phyloP scores from a whole-genome alignment of 2,329 filamentous ascomycete genomes.

The Alternaria hordeiaustralica region DNA sequence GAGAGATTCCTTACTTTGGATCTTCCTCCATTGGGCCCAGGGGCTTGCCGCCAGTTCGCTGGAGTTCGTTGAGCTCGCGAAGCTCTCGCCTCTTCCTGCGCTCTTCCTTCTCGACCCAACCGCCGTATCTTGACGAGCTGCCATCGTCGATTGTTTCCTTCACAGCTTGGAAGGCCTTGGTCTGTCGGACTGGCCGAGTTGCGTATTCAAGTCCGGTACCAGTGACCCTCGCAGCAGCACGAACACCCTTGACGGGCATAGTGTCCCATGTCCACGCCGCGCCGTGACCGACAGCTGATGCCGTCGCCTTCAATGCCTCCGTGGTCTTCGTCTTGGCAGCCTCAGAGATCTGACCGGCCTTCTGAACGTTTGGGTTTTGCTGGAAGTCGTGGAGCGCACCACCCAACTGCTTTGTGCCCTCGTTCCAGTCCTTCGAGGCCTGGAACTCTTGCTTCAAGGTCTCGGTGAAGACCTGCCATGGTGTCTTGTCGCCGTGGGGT shows the following conservation, averaged over 20 bases:
- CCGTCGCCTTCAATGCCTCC: conserved; percentile 83
- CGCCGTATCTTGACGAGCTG: conserved; percentile 92
- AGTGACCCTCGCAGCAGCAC: conserved; percentile 84
- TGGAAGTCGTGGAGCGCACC: conserved; percentile 88
- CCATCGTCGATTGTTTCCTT: conserved; percentile 97
- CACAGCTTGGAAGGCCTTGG: conserved; percentile 89
- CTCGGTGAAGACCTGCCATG: conserved; percentile 98
- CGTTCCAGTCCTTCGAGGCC: conserved; percentile 98
- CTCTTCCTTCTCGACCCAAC: conserved; percentile 97
- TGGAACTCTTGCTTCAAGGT: conserved; percentile 95
- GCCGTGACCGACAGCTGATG: conserved; percentile 84
- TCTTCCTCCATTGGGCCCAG: conserved; percentile 77
- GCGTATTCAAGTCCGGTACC: conserved; percentile 89
- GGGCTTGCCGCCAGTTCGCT: conserved; percentile 54
- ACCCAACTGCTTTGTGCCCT: conserved; percentile 93
- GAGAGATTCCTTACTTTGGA: conserved; percentile 72
- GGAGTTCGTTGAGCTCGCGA: conserved; percentile 67
- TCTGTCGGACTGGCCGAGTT: conserved; percentile 92
- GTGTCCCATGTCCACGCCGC: conserved; percentile 99
- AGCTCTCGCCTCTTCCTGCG: conserved; percentile 78
- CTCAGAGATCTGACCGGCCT: conserved; percentile 82
- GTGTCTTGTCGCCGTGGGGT: conserved; percentile 97
- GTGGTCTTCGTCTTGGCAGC: conserved; percentile 80
- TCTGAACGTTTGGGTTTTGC: conserved; percentile 89
- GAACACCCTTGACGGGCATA: conserved; percentile 85